Percentiles rank a stretch among this genome's conserved stretches.
phyloP scores from a whole-genome alignment of 352 stramenopile genomes.

The Globisporangium spinosum region DNA sequence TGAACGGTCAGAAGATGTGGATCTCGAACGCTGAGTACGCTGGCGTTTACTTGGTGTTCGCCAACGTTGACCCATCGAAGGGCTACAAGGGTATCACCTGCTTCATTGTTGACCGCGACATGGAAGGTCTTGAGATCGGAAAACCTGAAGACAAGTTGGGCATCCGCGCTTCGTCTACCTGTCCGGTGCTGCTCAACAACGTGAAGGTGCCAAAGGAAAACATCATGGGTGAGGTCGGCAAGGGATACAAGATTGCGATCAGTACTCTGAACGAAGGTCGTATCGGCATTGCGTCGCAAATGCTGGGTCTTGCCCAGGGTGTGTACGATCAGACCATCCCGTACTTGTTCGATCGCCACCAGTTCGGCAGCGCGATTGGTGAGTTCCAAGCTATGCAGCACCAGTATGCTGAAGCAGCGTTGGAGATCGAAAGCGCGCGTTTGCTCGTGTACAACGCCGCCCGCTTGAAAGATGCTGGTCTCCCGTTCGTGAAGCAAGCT shows the following conservation, averaged over 20 bases:
- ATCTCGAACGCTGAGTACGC: slow-evolving; percentile 96
- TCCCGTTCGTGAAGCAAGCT: slow-evolving; percentile 96
- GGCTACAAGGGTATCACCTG: slow-evolving; percentile 98
- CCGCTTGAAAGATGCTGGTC: slow-evolving; percentile 90
- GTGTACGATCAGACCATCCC: slow-evolving; percentile 94
- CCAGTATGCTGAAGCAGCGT: slow-evolving; percentile 93
- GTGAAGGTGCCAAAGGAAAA: slow-evolving; percentile 92
- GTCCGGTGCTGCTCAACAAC: slow-evolving; percentile 92
- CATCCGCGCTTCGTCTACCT: slow-evolving; percentile 95
- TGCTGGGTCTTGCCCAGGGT: slow-evolving; percentile 95
- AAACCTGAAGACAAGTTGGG: slow-evolving; percentile 96
- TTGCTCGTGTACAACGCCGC: slow-evolving; percentile 94
- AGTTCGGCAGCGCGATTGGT: slow-evolving; percentile 93
- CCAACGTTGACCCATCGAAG: slow-evolving; percentile 89
- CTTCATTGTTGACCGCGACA: slow-evolving; percentile 95
- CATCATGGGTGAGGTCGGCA: slow-evolving; percentile 92
- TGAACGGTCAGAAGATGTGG: slow-evolving; percentile 97
- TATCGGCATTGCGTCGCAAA: slow-evolving; percentile 97
- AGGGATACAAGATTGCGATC: slow-evolving; percentile 97
- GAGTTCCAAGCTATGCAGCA: slow-evolving; percentile 97
- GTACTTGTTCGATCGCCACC: slow-evolving; percentile 95
- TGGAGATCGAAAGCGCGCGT: slow-evolving; percentile 92
- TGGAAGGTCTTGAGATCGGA: slow-evolving; percentile 91
- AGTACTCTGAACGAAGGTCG: slow-evolving; percentile 94
- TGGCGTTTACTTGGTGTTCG: slow-evolving; percentile 96